Base-by-base conservation (phyloP, 1,284 basidiomycete genomes). In the Cutaneotrichosporon cavernicola region DNA sequence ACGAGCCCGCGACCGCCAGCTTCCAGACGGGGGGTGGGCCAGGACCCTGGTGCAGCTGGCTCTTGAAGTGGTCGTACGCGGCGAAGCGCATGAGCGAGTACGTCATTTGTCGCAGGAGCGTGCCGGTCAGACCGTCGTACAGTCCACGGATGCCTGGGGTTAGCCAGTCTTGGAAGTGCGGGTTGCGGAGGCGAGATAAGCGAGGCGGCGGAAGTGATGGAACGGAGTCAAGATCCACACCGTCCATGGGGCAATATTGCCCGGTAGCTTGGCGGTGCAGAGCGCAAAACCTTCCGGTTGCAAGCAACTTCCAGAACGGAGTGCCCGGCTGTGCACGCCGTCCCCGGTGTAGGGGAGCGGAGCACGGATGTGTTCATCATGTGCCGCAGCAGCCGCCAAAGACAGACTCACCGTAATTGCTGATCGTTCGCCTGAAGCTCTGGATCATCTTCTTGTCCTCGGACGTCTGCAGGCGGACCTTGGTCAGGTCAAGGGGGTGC, bases 41-140 rank as follows among this genome's bases (percentile, higher is more conserved):
- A 8, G 72, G 65, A 7, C 69, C 83, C 9, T 88, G 88, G 34
- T 89, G 89, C 2, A 94, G 72, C 5, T 87, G 70, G 81, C 89
- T 90, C 84, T 95, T 95, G 76, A 90, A 89, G 81, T 90, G 89
- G 72, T 96, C 92, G 80, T 95, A 95, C 26, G 91, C 90, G 85
- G 92, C 94, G 83, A 96, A 96, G 16, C 92, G 86, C 75, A 91
- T 93, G 76, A 95, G 83, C 53, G 90, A 93, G 81, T 95, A 95
- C 31, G 89, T 91, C 92, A 95, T 92, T 81, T 96, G 93, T 40
- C 93, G 86, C 74, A 95, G 81, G 86, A 92, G 89, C 34, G 92
- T 95, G 36, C 92, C 93, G 1, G 89, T 85, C 65, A 95, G 90
- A 22, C 92, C 92, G 72, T 92, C 92, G 73, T 88, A 92, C 53